Evolutionary conservation across 2,329 filamentous ascomycete genomes (phyloP), one percentile per base, ranked within the genome.

Genomic region (Fusarium globosum): DNA sequence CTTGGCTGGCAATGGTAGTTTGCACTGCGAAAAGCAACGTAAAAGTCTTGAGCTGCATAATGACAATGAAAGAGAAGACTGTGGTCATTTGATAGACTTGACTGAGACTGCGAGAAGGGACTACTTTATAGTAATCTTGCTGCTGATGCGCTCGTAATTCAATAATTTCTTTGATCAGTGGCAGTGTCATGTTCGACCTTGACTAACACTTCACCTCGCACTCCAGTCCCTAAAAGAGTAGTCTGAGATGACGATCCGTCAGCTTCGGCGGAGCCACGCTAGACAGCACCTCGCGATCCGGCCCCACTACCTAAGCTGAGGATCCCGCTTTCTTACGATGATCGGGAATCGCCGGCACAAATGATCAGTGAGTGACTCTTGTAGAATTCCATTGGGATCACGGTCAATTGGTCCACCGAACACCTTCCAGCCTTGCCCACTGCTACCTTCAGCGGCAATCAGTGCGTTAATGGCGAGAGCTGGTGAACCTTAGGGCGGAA

Each of bases 121-220:
- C 20, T 12, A 1, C 20, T 30, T 58, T 58, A 48, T 36, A 36
- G 9, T 1, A 8, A 2, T 26, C 9, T 28, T 35, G 1, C 30
- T 36, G 3, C 18, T 3, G 12, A 26, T 48, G 20, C 30, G n/a
- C 11, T 35, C 20, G 18, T 48, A 2, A 21, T 13, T 20, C 6
- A 12, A 6, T 7, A 2, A 11, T 26, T 6, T 36, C n/a, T n/a
- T 48, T 5, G 18, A 26, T 13, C 7, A 16, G 14, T 48, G n/a
- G 30, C 30, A 48, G 39, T 23, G 15, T 2, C 26, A 7, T 35
- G 18, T 10, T 14, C 1, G 7, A 23, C 14, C 18, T 28, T 7
- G 13, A 12, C 48, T 56, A 56, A 28, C 14, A 35, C 13, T n/a
- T 7, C 28, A 56, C n/a, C 58, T 61, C 58, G 58, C 58, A 38